Evolutionary conservation across 306 rosid genomes (phyloP).

Genomic region (Carpinus viminea): DNA sequence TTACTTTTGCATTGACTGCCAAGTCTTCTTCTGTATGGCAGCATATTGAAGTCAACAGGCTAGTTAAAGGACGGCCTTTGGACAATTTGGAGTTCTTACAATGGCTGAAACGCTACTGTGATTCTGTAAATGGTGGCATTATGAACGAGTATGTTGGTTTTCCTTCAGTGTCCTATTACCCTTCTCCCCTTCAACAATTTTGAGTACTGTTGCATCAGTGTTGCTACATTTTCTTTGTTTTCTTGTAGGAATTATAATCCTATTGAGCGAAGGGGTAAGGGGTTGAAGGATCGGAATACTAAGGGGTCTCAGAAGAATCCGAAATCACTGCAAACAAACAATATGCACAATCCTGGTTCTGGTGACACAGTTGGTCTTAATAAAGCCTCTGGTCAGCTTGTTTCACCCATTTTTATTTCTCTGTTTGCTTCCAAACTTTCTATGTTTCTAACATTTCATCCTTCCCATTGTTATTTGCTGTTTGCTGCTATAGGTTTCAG

Average conservation of each 20-base stretch:
- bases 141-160: slow-evolving; percentile 59
- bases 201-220: background rate
- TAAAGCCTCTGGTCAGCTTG: slow-evolving; percentile 32
- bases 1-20: slow-evolving; percentile 21
- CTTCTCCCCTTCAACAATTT: slow-evolving; percentile 1
- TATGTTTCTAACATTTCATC: background rate
- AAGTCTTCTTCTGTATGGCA: slow-evolving; percentile 33
- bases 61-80: slow-evolving; percentile 93
- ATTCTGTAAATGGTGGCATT: slow-evolving; percentile 92
- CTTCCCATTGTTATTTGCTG: slow-evolving; percentile 28
- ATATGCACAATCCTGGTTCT: slow-evolving; percentile 34
- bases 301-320: slow-evolving; percentile 60
- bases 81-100: slow-evolving; percentile 97
- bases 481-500: slow-evolving; percentile 52
- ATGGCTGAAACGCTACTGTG: slow-evolving; percentile 97
- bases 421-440: background rate
- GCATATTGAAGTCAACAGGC: slow-evolving; percentile 96
- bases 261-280: slow-evolving; percentile 74
- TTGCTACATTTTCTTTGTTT: background rate
- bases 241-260: slow-evolving; percentile 80
- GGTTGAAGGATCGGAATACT: slow-evolving; percentile 62
- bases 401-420: background rate
- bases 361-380: slow-evolving; percentile 41
- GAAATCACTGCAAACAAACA: slow-evolving; percentile 68
- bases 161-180: slow-evolving; percentile 12